Conservation (phyloP, 2,329 filamentous ascomycete species). For the Neopestalotiopsis sp. region DNA sequence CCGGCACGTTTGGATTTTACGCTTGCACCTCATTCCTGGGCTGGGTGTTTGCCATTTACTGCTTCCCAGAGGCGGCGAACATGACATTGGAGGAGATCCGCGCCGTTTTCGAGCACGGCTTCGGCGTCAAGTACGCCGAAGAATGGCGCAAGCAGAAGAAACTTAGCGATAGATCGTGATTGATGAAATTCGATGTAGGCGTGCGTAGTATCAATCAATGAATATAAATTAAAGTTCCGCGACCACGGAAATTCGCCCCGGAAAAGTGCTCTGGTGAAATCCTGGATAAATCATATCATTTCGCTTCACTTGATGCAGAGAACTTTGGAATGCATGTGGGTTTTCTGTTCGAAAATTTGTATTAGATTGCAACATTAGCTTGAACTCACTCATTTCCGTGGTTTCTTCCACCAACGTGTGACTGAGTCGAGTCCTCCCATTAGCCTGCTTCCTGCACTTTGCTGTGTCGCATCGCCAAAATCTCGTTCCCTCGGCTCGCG, state of each 20-base stretch:
- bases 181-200: not conserved
- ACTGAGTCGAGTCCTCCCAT: not conserved
- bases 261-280: too few species aligned
- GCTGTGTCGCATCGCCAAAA: not conserved
- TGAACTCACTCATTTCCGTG: not conserved
- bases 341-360: too few species aligned
- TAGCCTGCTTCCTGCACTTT: not conserved
- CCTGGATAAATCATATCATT: not conserved
- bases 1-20: constrained; percentile 54
- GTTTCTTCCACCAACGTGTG: not conserved
- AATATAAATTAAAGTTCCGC: too few species aligned
- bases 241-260: too few species aligned
- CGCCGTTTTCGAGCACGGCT: constrained; percentile 50
- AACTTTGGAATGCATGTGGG: too few species aligned
- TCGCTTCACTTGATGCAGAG: too few species aligned
- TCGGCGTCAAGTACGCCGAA: constrained; percentile 45
- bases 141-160: constrained; percentile 32
- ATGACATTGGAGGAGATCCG: constrained; percentile 56
- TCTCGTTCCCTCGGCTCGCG: constrained; percentile 4
- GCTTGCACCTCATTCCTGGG: constrained; percentile 51
- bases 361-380: not conserved
- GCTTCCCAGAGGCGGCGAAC: constrained; percentile 55
- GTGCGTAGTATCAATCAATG: too few species aligned
- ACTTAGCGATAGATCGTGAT: not conserved
- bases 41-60: constrained; percentile 50